Base-by-base conservation (phyloP, 345 rosid species). In the Eucalyptus urophylla region DNA sequence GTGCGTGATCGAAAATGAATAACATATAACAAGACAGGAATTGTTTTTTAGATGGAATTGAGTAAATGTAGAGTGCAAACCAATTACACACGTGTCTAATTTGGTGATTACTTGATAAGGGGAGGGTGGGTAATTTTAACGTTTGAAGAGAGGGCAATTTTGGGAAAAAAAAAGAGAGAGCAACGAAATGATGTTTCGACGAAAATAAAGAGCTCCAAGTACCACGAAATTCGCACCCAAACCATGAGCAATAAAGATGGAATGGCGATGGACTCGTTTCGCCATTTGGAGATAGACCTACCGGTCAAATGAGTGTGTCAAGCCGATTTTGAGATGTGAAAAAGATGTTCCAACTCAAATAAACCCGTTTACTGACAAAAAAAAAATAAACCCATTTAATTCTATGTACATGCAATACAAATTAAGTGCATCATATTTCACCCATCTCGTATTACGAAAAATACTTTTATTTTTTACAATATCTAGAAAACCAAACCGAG, bases 361-460 rank as follows among this genome's bases (percentile, higher is more conserved):
- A 56, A 56, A 24, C 6, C 3, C 6, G 0, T 56, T 24, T 56
- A 56, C n/a, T n/a, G n/a, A n/a, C n/a, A n/a, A n/a, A n/a, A n/a
- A n/a, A n/a, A n/a, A 56, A 56, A 56, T 10, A 56, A 56, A 24
- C 6, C 3, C 6, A 0, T 56, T 24, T 56, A 56, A 56, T 24
- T 4, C 1, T 6, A 22, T 10, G 3, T 2, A 24, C 29, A 56
- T 56, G 29, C 13, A 9, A 56, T 56, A 9, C 27, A 8, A 22
- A 56, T 56, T 0, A 0, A 22, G 6, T 5, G 29, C 12, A 6
- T 8, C 29, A 9, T 56, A 24, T 5, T 0, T 4, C 0, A 24
- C 3, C 3, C 3, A 3, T 56, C 0, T 22, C 5, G 1, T 24
- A 22, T 24, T 24, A 24, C 14, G 0, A 56, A 56, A 10, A 56